Evolutionary conservation across 768 basidiomycete species (phyloP).

Genomic region (Daedalea quercina): DNA sequence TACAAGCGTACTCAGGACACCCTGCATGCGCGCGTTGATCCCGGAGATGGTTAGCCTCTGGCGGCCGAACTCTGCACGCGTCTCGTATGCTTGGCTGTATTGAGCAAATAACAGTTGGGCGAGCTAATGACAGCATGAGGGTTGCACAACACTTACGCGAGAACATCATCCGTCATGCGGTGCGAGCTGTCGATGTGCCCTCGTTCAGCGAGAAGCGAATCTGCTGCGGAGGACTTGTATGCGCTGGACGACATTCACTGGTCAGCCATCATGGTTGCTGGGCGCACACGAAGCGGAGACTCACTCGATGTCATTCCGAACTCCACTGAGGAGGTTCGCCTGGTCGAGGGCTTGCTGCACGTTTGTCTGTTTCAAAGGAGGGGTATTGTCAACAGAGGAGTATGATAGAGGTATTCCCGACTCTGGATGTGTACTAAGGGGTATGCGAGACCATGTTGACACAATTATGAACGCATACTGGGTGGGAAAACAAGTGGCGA

Average conservation of each 20-base stretch:
- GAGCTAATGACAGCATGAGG: neutral
- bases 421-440: no score
- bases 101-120: neutral
- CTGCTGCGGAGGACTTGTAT: slow-evolving; percentile 85
- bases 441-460: no score
- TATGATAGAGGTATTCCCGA: neutral
- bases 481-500: no score
- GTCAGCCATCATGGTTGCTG: no score
- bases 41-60: slow-evolving; percentile 71
- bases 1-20: slow-evolving; percentile 63
- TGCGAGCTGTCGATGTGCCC: slow-evolving; percentile 89
- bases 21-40: slow-evolving; percentile 80
- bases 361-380: slow-evolving; percentile 54
- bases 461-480: no score
- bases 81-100: slow-evolving; percentile 82
- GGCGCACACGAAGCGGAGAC: slow-evolving; percentile 16
- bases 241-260: slow-evolving; percentile 43
- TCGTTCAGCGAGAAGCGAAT: slow-evolving; percentile 83
- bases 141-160: slow-evolving; percentile 52
- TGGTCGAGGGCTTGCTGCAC: slow-evolving; percentile 80
- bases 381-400: neutral
- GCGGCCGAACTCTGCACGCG: slow-evolving; percentile 83
- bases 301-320: slow-evolving; percentile 94
- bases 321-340: slow-evolving; percentile 81
- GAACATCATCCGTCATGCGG: slow-evolving; percentile 87